Conservation (phyloP, 1,284 basidiomycete genomes). For the Tilletia horrida region DNA sequence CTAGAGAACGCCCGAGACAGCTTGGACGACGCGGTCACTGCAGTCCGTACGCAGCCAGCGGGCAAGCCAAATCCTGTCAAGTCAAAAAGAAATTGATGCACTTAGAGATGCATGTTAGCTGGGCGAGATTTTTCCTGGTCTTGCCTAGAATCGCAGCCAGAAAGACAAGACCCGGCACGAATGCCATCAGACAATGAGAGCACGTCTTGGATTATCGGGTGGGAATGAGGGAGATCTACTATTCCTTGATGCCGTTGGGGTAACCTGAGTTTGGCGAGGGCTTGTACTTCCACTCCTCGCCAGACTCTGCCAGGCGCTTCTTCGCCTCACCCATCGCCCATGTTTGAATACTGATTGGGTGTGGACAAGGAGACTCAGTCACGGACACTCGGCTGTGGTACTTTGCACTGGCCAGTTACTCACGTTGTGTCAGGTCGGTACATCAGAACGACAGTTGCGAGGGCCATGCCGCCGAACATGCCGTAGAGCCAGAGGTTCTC, state of each 20-base stretch:
- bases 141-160: too few species aligned
- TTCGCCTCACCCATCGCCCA: slow-evolving; percentile 52
- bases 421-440: slow-evolving; percentile 96
- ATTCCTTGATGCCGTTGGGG: slow-evolving; percentile 21
- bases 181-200: too few species aligned
- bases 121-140: too few species aligned
- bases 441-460: slow-evolving; percentile 73
- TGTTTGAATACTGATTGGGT: slow-evolving; percentile 38
- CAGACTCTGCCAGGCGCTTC: slow-evolving; percentile 50
- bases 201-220: too few species aligned
- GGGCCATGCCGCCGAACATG: slow-evolving; percentile 81
- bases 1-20: neutral
- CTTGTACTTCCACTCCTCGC: slow-evolving; percentile 51
- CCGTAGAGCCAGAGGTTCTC: slow-evolving; percentile 56
- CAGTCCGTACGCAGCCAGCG: too few species aligned
- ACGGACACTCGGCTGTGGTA: neutral
- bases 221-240: neutral
- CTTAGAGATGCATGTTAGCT: too few species aligned
- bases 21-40: too few species aligned
- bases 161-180: too few species aligned
- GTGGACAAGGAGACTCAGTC: too few species aligned
- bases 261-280: slow-evolving; percentile 50
- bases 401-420: slow-evolving; percentile 52
- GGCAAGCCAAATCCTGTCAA: too few species aligned
- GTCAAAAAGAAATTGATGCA: too few species aligned